Evolutionary conservation across 352 stramenopile species (phyloP), one percentile per base, ranked within the genome.

Genomic region (Phytophthora sansomeana): DNA sequence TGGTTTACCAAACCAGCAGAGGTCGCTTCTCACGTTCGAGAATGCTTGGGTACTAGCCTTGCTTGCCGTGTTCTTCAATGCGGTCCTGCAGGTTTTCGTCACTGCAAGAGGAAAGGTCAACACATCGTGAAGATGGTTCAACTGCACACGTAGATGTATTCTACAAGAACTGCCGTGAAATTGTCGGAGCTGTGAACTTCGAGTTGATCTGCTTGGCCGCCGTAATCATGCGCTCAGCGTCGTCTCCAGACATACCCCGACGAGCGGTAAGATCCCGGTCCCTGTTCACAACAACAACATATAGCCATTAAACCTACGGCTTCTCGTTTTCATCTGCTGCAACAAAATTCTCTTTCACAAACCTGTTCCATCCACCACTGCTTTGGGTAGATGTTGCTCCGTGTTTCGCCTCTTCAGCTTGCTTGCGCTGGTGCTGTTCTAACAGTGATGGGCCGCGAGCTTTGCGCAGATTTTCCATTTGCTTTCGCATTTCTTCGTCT

Each of bases 161-260:
- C 35, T 85, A 96, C 52, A 96, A 74, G 70, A 96, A 96, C 69
- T 93, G 85, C 33, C 88, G 75, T 38, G 88, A 85, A 43, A 96
- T 85, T 24, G 83, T 94, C 6, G 88, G 88, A 9, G 85, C 82
- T 14, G 88, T 92, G 55, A 96, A 96, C 77, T 93, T 93, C 56
- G 85, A 91, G 61, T 91, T 90, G 51, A 96, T 92, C 48, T 91
- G 69, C 52, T 88, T 86, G 8, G 86, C 90, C 17, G 85, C 81
- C 14, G 78, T 75, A 58, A 96, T 89, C 74, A 96, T 90, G 29
- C 78, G 72, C 8, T 89, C 71, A 9, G 88, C 88, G 36, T 90
- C 80, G 30, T 91, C 81, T 21, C 73, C 67, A 35, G 82, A 91
- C 70, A 96, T 85, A n/a, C 79, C 73, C 36, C 79, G 69, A 24